A percentile compares a stretch with the other conserved stretches of the same genome.
These are phyloP conservation scores for Cucurbita argyrosperma DNA, from an alignment of 306 rosid genomes.

Conservation along the genomic window DNA sequence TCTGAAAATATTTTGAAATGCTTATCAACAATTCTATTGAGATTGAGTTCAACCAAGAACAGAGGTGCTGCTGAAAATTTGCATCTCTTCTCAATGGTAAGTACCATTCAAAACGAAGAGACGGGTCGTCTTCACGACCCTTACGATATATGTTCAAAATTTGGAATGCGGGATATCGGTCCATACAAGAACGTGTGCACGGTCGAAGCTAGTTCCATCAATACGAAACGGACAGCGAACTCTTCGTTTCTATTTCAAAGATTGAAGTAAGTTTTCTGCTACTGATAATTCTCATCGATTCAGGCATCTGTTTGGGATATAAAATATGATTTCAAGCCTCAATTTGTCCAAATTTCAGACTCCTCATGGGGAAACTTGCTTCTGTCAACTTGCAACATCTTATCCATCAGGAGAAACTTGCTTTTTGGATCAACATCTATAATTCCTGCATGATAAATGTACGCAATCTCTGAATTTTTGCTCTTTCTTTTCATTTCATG, in stretches of 20 bases:
- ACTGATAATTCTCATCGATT: background rate
- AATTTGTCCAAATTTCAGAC: conserved; percentile 33
- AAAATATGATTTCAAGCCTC: background rate
- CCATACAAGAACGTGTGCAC: conserved; percentile 35
- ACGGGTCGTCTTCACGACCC: conserved; percentile 40
- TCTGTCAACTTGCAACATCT: conserved; percentile 54
- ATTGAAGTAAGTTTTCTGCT: conserved; percentile 45
- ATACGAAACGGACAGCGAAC: conserved; percentile 50
- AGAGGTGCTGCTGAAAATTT: conserved; percentile 17
- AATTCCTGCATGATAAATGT: conserved; percentile 97
- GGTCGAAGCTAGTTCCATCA: conserved; percentile 47
- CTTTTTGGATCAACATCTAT: conserved; percentile 91
- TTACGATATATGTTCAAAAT: conserved; percentile 42
- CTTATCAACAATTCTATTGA: conserved; percentile 55
- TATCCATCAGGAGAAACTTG: conserved; percentile 82
- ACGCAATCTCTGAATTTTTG: background rate
- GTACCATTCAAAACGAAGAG: conserved; percentile 16
- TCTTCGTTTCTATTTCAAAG: conserved; percentile 55
- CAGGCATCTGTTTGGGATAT: background rate
- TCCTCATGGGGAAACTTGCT: conserved; percentile 62
- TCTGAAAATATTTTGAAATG: conserved; percentile 75
- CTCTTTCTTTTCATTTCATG: background rate
- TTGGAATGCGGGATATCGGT: conserved; percentile 60
- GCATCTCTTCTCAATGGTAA: conserved; percentile 15
- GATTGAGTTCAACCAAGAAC: conserved; percentile 42